These are phyloP conservation scores for Atalantia buxifolia DNA, from an alignment of 345 rosid species.

Conservation along the genomic window DNA sequence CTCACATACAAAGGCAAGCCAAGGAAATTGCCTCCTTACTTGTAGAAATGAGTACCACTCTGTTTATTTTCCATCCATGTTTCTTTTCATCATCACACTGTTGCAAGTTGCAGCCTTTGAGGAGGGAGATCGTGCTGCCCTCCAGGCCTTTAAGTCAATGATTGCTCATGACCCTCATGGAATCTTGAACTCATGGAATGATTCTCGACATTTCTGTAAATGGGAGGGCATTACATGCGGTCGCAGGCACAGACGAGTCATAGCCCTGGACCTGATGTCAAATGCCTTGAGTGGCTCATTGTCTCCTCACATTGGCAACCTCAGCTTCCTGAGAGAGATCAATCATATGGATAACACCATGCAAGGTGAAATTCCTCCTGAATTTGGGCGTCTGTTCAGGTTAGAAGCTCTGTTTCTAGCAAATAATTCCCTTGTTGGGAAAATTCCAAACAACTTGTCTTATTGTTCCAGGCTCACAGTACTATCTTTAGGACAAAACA, in stretches of 20 bases:
- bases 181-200: conserved; percentile 21
- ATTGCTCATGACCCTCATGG: neutral
- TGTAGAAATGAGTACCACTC: neutral
- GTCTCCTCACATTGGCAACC: conserved; percentile 6
- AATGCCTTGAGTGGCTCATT: conserved; percentile 3
- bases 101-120: neutral
- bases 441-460: conserved; percentile 15
- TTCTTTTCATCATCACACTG: neutral
- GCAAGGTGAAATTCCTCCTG: conserved; percentile 4
- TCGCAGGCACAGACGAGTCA: conserved; percentile 17
- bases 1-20: neutral
- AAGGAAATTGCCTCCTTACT: neutral
- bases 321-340: conserved; percentile 11
- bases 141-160: neutral
- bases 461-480: neutral
- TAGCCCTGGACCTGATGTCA: conserved; percentile 1
- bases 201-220: conserved; percentile 17
- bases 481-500: neutral
- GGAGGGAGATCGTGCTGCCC: neutral
- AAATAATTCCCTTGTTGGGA: conserved; percentile 9
- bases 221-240: conserved; percentile 28
- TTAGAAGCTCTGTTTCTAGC: neutral
- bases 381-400: neutral
- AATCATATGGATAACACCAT: conserved; percentile 1
- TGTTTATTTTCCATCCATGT: neutral